A percentile compares a stretch with the other conserved stretches of the same genome.
These are phyloP conservation scores for Jaapia argillacea DNA, from an alignment of 768 basidiomycete genomes.

Conservation along the genomic window DNA sequence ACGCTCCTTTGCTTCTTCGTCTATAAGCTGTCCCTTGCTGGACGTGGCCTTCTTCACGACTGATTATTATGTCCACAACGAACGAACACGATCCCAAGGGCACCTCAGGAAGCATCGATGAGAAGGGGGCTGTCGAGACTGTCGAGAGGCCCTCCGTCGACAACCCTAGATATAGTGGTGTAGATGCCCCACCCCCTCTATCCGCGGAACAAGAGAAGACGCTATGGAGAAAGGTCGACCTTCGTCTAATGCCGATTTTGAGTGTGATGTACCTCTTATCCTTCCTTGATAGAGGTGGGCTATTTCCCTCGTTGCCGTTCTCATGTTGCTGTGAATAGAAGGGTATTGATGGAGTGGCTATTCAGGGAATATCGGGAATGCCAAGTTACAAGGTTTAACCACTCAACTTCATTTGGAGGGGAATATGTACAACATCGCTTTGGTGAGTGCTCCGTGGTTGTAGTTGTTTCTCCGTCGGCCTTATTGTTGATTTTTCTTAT, in stretches of 20 bases:
- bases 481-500: not conserved
- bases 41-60: too few species aligned
- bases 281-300: constrained; percentile 52
- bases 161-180: too few species aligned
- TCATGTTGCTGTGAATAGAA: not conserved
- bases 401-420: constrained; percentile 46
- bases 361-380: constrained; percentile 38
- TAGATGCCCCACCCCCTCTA: not conserved
- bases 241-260: constrained; percentile 47
- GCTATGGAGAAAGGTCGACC: constrained; percentile 50
- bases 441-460: too few species aligned
- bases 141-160: too few species aligned
- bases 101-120: too few species aligned
- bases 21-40: too few species aligned
- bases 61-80: too few species aligned
- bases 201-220: constrained; percentile 12
- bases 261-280: constrained; percentile 51
- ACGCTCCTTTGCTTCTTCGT: too few species aligned
- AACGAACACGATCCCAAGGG: too few species aligned
- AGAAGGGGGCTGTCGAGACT: too few species aligned
- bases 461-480: not conserved
- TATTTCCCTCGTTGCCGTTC: not conserved
- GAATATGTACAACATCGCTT: constrained; percentile 54
- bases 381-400: constrained; percentile 51
- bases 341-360: not conserved